phyloP scores from a whole-genome alignment of 331 rosid genomes.

The Quercus lobata region DNA sequence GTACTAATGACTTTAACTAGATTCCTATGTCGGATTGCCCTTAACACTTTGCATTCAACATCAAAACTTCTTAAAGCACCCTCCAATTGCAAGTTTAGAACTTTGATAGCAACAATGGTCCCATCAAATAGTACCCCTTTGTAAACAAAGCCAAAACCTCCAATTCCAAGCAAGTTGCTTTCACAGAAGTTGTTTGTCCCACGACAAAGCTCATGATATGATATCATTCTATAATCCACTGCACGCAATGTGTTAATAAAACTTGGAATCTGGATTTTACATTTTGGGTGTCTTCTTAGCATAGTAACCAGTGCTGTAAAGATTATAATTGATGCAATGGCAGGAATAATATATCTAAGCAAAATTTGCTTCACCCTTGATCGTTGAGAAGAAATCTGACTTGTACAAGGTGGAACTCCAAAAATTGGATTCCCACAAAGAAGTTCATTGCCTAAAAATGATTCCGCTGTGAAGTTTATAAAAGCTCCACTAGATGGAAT shows the following conservation, averaged over 20 bases:
- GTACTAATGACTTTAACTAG: conserved; percentile 17
- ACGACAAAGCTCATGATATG: not conserved
- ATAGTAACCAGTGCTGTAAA: not conserved
- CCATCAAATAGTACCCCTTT: not conserved
- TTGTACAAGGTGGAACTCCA: not conserved
- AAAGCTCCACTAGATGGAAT: not conserved
- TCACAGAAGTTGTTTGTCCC: not conserved
- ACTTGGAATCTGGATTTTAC: not conserved
- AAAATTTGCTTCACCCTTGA: not conserved
- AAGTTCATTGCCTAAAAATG: not conserved
- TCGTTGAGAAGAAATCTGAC: too few species aligned
- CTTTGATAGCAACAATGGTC: not conserved
- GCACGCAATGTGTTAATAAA: too few species aligned
- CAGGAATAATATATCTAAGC: not conserved
- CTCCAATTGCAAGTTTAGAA: not conserved
- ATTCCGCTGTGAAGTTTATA: not conserved
- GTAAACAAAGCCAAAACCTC: conserved; percentile 5
- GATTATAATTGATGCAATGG: not conserved
- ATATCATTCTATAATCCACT: not conserved
- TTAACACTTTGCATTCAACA: conserved; percentile 24
- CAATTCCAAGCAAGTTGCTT: conserved; percentile 2
- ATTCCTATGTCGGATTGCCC: conserved; percentile 27
- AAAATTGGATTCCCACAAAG: conserved; percentile 10
- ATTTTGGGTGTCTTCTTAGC: not conserved
- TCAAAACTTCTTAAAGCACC: conserved; percentile 17